A percentile compares a stretch with the other conserved stretches of the same genome.
Conservation (phyloP, 2,329 filamentous ascomycete genomes). For the Fusarium coicis region DNA sequence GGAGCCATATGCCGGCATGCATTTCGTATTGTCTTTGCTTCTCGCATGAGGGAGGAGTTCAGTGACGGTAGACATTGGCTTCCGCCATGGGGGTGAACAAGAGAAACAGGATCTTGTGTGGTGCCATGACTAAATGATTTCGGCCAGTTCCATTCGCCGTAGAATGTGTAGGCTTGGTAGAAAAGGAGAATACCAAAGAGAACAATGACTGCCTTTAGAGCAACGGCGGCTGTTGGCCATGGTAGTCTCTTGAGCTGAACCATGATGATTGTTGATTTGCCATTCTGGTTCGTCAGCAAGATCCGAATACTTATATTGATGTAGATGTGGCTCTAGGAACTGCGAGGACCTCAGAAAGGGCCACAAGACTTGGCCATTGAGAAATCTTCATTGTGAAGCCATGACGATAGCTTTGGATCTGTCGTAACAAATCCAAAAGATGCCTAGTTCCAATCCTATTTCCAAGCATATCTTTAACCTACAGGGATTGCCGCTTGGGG, state of each 20-base stretch:
- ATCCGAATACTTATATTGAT: background rate
- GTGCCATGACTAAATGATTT: background rate
- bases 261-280: background rate
- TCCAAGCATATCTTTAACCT: background rate
- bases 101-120: background rate
- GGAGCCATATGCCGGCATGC: background rate
- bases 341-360: fast-evolving
- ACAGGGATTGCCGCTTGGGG: background rate
- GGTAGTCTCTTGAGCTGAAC: background rate
- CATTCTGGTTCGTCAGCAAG: background rate
- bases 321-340: too few species aligned
- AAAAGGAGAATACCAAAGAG: background rate
- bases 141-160: background rate
- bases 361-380: background rate
- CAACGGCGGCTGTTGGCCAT: background rate
- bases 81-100: background rate
- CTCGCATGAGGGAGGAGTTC: background rate
- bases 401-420: background rate
- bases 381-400: background rate
- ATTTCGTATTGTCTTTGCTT: background rate
- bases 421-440: background rate
- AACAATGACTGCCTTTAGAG: background rate
- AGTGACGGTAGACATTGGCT: background rate
- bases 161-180: background rate
- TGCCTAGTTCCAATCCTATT: background rate